Evolutionary conservation across 805 yeast genomes (phyloP).

Genomic region (Blastobotrys chiropterorum): DNA sequence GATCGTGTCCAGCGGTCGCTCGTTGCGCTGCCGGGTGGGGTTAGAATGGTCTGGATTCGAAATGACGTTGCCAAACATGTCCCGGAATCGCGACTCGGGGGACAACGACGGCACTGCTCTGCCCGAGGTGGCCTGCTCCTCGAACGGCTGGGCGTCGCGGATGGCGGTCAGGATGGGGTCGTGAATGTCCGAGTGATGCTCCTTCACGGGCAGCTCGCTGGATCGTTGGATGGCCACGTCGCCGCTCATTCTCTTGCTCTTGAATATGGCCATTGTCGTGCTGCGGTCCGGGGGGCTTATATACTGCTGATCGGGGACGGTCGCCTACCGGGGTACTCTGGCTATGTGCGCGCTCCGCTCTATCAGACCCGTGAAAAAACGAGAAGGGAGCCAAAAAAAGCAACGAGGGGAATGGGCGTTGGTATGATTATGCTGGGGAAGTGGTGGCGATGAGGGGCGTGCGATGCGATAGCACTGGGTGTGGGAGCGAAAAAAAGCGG

Average conservation of each 20-base stretch:
- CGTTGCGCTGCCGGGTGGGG: conserved; percentile 90
- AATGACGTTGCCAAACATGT: conserved; percentile 82
- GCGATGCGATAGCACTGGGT: background rate
- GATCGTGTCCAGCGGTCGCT: conserved; percentile 94
- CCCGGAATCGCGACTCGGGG: conserved; percentile 55
- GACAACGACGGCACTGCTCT: conserved; percentile 38
- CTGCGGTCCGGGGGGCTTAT: too few relatives aligned
- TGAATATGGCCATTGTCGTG: background rate
- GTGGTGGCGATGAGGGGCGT: background rate
- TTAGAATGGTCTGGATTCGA: conserved; percentile 78
- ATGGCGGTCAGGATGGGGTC: conserved; percentile 94
- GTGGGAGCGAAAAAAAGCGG: background rate
- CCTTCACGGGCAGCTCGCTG: background rate
- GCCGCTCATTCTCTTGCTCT: background rate
- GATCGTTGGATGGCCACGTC: conserved; percentile 3
- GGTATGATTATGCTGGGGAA: background rate
- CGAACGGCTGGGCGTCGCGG: conserved; percentile 94
- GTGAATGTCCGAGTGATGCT: conserved; percentile 41
- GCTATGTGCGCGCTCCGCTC: background rate
- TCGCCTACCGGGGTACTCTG: background rate
- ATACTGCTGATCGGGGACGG: background rate
- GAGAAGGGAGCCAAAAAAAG: background rate
- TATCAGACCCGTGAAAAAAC: too few relatives aligned
- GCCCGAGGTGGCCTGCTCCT: conserved; percentile 38
- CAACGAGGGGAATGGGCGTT: background rate